Conservation (phyloP, 106 monocot genomes). For the Apostasia shenzhenica region DNA sequence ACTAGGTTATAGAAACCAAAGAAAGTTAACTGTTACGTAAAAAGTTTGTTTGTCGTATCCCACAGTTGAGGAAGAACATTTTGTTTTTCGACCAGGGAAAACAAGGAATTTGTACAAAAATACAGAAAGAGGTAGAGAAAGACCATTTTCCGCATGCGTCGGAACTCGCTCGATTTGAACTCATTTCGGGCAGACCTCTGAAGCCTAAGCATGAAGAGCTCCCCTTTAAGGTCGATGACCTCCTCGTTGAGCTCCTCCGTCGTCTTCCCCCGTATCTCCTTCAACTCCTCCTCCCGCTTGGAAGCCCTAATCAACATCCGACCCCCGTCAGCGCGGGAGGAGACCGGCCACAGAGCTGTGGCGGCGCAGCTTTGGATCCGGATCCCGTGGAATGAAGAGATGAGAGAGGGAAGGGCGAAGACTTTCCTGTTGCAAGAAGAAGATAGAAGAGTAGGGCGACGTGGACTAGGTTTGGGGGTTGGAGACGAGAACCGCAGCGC, state of each 20-base stretch:
- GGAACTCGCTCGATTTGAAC: constrained; percentile 83
- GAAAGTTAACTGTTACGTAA: too few relatives aligned
- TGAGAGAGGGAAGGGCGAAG: constrained; percentile 7
- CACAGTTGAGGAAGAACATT: too few relatives aligned
- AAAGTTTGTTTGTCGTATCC: too few relatives aligned
- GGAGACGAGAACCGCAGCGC: constrained; percentile 18
- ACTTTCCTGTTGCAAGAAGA: constrained; percentile 3
- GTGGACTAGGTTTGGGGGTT: neutral
- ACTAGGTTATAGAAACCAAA: too few relatives aligned
- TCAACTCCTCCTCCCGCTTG: constrained; percentile 83
- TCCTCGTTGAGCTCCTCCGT: constrained; percentile 91
- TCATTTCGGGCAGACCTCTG: constrained; percentile 83
- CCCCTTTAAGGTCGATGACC: constrained; percentile 90
- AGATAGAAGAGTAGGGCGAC: neutral
- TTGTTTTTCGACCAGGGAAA: too few relatives aligned
- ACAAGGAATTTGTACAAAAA: too few relatives aligned
- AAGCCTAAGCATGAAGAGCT: constrained; percentile 81
- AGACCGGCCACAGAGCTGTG: neutral
- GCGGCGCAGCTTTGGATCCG: constrained; percentile 15
- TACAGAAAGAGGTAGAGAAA: neutral
- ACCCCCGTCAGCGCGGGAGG: neutral
- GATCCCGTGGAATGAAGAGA: constrained; percentile 37
- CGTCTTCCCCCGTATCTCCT: constrained; percentile 62
- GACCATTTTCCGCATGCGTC: constrained; percentile 87
- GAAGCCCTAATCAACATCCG: constrained; percentile 41